phyloP scores from a whole-genome alignment of 805 yeast genomes.

The Candida insectorum region DNA sequence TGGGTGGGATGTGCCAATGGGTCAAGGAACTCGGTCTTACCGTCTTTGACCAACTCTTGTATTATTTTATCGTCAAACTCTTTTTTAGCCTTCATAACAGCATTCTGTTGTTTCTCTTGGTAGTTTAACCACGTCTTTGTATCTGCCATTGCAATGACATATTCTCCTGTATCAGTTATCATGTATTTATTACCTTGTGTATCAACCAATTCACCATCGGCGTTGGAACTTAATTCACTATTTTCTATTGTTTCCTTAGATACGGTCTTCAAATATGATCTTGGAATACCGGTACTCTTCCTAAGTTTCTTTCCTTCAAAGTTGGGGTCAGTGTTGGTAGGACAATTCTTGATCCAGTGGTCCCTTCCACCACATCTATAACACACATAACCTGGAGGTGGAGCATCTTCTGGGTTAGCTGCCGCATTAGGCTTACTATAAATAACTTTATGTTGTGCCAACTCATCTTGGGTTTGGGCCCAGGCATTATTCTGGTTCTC shows the following conservation, averaged over 20 bases:
- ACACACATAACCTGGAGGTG: slow-evolving; percentile 95
- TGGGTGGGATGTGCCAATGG: slow-evolving; percentile 52
- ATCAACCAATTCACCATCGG: slow-evolving; percentile 42
- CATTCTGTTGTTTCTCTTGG: slow-evolving; percentile 63
- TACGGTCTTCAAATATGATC: slow-evolving; percentile 81
- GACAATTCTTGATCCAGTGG: slow-evolving; percentile 96
- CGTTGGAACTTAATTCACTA: slow-evolving; percentile 29
- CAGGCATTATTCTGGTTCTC: slow-evolving; percentile 91
- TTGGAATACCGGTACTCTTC: slow-evolving; percentile 96
- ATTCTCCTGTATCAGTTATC: slow-evolving; percentile 93
- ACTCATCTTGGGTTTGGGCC: slow-evolving; percentile 89
- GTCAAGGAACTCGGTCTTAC: slow-evolving; percentile 51
- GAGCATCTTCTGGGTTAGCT: slow-evolving; percentile 58
- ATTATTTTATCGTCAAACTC: slow-evolving; percentile 46
- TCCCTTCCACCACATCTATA: slow-evolving; percentile 91
- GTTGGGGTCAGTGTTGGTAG: slow-evolving; percentile 87
- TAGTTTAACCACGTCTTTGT: slow-evolving; percentile 83
- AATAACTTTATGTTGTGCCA: slow-evolving; percentile 82
- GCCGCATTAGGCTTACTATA: slow-evolving; percentile 46
- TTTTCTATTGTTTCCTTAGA: slow-evolving; percentile 72
- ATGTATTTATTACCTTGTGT: slow-evolving; percentile 58
- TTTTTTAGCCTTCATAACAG: slow-evolving; percentile 45
- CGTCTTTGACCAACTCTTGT: slow-evolving; percentile 27
- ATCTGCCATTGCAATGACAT: slow-evolving; percentile 95
- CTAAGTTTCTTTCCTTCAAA: slow-evolving; percentile 90